Evolutionary conservation across 305 asterid species (phyloP).

Genomic region (Ajuga reptans): DNA sequence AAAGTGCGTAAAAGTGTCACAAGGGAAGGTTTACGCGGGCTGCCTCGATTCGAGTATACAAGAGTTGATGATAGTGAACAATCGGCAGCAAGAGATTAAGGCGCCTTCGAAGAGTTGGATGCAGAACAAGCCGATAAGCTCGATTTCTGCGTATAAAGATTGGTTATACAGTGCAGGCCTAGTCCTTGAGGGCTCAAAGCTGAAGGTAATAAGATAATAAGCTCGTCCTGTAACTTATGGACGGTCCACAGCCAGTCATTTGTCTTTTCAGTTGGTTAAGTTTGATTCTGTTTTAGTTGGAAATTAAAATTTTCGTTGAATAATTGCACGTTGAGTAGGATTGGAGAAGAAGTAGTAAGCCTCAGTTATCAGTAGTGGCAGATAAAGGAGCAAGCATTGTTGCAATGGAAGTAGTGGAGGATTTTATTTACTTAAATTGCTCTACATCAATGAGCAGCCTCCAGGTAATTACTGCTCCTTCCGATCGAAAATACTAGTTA

Average conservation of each 20-base stretch:
- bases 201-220: conserved; percentile 55
- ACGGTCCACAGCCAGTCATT: too few relatives aligned
- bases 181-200: conserved; percentile 59
- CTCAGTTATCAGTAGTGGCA: conserved; percentile 48
- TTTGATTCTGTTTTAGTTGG: too few relatives aligned
- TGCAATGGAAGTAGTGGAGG: conserved; percentile 89
- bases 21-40: conserved; percentile 76
- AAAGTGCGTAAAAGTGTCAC: conserved; percentile 44
- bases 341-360: conserved; percentile 61
- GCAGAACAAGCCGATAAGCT: conserved; percentile 60
- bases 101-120: conserved; percentile 71
- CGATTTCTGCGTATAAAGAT: conserved; percentile 59
- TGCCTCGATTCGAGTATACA: conserved; percentile 78
- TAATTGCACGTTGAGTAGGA: too few relatives aligned
- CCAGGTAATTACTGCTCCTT: too few relatives aligned
- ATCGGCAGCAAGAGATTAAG: conserved; percentile 66
- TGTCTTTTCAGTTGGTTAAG: too few relatives aligned
- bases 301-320: too few relatives aligned
- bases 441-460: conserved; percentile 57
- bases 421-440: conserved; percentile 64
- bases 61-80: conserved; percentile 53
- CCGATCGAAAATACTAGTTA: too few relatives aligned
- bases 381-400: conserved; percentile 60
- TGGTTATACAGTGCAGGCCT: conserved; percentile 63
- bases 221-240: too few relatives aligned